Conservation (phyloP, 805 yeast species). For the Cyberlindnera veronae region DNA sequence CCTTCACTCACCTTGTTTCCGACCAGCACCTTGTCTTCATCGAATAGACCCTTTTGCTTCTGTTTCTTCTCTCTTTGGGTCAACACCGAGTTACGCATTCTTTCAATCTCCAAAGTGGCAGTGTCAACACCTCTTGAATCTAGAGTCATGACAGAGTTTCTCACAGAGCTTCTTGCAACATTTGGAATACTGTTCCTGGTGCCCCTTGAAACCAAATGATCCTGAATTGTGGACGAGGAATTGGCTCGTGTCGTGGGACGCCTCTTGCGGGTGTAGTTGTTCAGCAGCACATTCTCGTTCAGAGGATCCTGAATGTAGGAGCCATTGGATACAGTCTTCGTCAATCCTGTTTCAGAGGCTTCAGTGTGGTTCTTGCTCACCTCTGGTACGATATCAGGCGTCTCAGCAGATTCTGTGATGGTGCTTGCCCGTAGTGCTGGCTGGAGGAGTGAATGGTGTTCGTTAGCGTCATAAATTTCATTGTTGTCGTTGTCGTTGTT, state of each 20-base stretch:
- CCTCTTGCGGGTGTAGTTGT: conserved; percentile 27
- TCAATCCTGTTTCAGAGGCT: neutral
- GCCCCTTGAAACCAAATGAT: conserved; percentile 1
- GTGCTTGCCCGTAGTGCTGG: conserved; percentile 5
- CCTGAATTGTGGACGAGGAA: conserved; percentile 7
- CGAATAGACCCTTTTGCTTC: conserved; percentile 34
- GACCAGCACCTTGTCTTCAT: conserved; percentile 59
- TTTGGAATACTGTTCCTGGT: neutral
- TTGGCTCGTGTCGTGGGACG: conserved; percentile 15
- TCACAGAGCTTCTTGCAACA: conserved; percentile 3
- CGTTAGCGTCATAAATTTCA: conserved; percentile 9
- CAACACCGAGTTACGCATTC: conserved; percentile 47
- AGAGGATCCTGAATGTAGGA: conserved; percentile 34
- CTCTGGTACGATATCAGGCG: neutral
- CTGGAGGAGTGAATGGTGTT: conserved; percentile 5
- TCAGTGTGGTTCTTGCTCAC: neutral
- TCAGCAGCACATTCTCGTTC: conserved; percentile 33
- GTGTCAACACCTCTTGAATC: conserved; percentile 32
- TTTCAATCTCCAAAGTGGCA: conserved; percentile 42
- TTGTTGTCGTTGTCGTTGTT: conserved; percentile 1
- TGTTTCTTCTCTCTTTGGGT: conserved; percentile 41
- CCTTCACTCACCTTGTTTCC: conserved; percentile 89
- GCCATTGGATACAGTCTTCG: conserved; percentile 18
- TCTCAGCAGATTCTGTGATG: conserved; percentile 5
- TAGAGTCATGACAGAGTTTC: conserved; percentile 20